Evolutionary conservation across 495 filamentous ascomycete species (phyloP).

Genomic region (Staphylotrichum longicolle): DNA sequence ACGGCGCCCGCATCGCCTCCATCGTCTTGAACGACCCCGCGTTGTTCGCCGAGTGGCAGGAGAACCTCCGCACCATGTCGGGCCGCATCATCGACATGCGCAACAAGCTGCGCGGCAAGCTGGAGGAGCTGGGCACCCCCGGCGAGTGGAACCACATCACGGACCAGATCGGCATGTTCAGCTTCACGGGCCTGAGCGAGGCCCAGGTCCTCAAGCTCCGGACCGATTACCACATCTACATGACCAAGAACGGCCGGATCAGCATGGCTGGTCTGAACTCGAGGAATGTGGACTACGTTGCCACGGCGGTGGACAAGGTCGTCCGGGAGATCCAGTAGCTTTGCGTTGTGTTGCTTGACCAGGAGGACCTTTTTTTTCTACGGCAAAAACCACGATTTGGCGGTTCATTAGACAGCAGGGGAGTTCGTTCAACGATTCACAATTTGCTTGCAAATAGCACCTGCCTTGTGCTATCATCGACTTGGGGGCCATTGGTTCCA

Average conservation of each 20-base stretch:
- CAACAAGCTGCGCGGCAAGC: conserved; percentile 64
- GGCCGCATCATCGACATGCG: conserved; percentile 92
- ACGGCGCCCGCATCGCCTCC: conserved; percentile 85
- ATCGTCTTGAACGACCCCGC: conserved; percentile 75
- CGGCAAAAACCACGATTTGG: neutral
- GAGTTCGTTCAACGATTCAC: neutral
- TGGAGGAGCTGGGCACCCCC: conserved; percentile 80
- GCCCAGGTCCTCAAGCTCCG: conserved; percentile 78
- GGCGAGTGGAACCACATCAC: conserved; percentile 96
- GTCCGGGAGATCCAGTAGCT: conserved; percentile 58
- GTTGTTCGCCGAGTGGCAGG: conserved; percentile 93
- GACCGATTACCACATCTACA: conserved; percentile 85
- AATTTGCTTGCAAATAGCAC: too few species aligned
- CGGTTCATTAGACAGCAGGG: neutral
- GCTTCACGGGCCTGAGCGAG: conserved; percentile 88
- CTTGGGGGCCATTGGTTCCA: too few species aligned
- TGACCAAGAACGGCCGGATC: conserved; percentile 98
- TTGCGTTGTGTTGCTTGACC: neutral
- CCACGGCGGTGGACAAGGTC: conserved; percentile 80
- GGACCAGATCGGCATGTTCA: conserved; percentile 99
- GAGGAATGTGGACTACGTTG: conserved; percentile 87
- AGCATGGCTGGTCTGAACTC: conserved; percentile 95
- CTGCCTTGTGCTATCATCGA: too few species aligned
- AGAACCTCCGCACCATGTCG: conserved; percentile 87
- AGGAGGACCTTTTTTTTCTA: too few species aligned